phyloP scores from a whole-genome alignment of 495 filamentous ascomycete genomes.

The Darksidea phi region DNA sequence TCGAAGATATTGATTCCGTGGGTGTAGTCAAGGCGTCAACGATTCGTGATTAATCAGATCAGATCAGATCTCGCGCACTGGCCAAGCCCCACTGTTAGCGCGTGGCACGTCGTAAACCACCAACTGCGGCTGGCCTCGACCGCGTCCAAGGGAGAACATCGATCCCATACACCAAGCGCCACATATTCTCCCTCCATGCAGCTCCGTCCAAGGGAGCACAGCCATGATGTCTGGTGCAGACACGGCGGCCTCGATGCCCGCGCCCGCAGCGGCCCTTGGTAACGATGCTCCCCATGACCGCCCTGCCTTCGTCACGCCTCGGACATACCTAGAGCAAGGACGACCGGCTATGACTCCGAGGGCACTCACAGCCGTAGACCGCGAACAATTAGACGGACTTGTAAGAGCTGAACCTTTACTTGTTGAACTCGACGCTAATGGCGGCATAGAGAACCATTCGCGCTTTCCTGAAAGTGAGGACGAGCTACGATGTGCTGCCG shows the following conservation, averaged over 20 bases:
- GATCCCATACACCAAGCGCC: neutral
- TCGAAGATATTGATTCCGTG: no score
- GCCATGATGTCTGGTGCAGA: constrained; percentile 35
- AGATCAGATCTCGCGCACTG: neutral
- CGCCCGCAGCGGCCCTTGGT: neutral
- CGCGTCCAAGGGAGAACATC: neutral
- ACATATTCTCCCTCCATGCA: constrained; percentile 27
- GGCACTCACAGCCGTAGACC: constrained; percentile 73
- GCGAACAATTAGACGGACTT: constrained; percentile 89
- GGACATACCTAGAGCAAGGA: constrained; percentile 63
- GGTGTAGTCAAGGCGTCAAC: neutral
- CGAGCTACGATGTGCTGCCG: constrained; percentile 97
- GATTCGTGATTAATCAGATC: neutral
- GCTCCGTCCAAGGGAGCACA: constrained; percentile 27
- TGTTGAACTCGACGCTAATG: constrained; percentile 13
- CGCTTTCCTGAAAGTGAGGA: constrained; percentile 94
- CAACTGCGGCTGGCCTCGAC: neutral
- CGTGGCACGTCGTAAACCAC: constrained; percentile 8
- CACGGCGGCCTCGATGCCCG: constrained; percentile 22
- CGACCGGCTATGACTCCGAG: constrained; percentile 58
- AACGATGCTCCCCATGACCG: constrained; percentile 14
- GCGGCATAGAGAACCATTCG: constrained; percentile 73
- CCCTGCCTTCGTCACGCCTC: constrained; percentile 70
- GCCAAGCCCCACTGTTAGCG: constrained; percentile 20
- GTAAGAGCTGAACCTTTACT: constrained; percentile 52